A percentile compares a stretch with the other conserved stretches of the same genome.
Evolutionary conservation across 192 early-diverging fungal genomes (phyloP).

Genomic region (Podila clonocystis): DNA sequence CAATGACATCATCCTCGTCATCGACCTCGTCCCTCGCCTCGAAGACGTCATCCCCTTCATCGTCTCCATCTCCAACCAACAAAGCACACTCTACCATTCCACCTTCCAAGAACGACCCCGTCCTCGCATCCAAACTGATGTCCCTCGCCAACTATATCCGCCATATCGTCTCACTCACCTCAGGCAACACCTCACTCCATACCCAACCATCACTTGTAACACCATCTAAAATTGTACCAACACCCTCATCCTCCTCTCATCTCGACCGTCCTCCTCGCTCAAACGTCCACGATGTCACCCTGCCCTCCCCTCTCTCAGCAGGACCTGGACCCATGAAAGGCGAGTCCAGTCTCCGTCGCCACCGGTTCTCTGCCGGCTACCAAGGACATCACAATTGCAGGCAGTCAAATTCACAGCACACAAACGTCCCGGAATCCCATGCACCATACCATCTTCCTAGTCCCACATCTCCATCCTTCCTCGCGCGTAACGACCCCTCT

Average conservation of each 20-base stretch:
- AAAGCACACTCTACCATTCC: neutral
- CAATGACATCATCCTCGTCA: neutral
- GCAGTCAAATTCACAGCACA: neutral
- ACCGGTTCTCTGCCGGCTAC: constrained; percentile 29
- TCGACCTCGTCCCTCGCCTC: neutral
- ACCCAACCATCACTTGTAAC: constrained; percentile 14
- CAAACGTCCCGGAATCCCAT: neutral
- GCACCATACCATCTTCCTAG: neutral
- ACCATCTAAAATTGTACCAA: constrained; percentile 3
- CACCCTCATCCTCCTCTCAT: neutral
- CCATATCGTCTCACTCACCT: constrained; percentile 35
- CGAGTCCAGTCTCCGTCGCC: constrained; percentile 9
- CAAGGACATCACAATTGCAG: constrained; percentile 18
- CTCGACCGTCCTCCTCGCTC: neutral
- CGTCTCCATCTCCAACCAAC: neutral
- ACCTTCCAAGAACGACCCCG: constrained; percentile 7
- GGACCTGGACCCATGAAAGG: constrained; percentile 42
- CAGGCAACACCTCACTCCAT: constrained; percentile 11
- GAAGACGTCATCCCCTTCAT: neutral
- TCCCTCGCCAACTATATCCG: constrained; percentile 51
- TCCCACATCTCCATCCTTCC: neutral
- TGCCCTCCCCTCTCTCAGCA: constrained; percentile 24
- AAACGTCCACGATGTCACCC: neutral
- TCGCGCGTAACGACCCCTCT: neutral
- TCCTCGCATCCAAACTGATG: constrained; percentile 28